phyloP scores from a whole-genome alignment of 163 green algal species.

The Coccomyxa subellipsoidea region DNA sequence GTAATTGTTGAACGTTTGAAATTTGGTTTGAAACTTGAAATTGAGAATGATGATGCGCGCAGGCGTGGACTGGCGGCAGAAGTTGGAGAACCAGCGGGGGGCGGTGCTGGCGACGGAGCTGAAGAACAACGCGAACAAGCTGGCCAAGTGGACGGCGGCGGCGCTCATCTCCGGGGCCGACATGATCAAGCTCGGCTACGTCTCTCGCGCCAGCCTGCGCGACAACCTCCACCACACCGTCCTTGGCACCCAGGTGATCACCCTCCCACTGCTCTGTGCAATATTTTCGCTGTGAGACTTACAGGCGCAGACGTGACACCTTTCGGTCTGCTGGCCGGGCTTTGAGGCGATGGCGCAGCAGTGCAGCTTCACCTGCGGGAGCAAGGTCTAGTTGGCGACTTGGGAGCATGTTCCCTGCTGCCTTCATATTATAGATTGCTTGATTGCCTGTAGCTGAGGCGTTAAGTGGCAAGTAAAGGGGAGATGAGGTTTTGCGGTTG shows the following conservation, averaged over 20 bases:
- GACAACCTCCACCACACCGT: conserved; percentile 90
- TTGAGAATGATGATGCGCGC: no score
- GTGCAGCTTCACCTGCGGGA: no score
- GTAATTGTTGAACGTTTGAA: background rate
- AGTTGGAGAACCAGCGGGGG: conserved; percentile 94
- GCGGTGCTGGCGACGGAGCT: conserved; percentile 97
- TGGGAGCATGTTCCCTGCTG: no score
- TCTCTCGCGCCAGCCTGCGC: conserved; percentile 63
- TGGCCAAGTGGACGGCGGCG: conserved; percentile 91
- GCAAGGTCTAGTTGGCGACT: no score
- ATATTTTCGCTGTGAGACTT: no score
- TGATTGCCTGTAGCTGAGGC: no score
- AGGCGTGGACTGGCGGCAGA: conserved; percentile 91
- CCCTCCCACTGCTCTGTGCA: no score
- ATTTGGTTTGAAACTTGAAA: background rate
- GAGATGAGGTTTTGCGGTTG: background rate
- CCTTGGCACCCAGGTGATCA: conserved; percentile 79
- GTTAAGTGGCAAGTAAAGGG: no score
- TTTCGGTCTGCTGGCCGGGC: no score
- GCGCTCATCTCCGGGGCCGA: conserved; percentile 85
- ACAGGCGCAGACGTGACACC: no score
- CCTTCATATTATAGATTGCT: no score
- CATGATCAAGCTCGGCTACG: conserved; percentile 96
- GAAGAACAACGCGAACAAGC: conserved; percentile 99
- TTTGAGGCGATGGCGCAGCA: no score